These are phyloP conservation scores for Scleroderma citrinum DNA, from an alignment of 768 basidiomycete genomes.

Conservation along the genomic window DNA sequence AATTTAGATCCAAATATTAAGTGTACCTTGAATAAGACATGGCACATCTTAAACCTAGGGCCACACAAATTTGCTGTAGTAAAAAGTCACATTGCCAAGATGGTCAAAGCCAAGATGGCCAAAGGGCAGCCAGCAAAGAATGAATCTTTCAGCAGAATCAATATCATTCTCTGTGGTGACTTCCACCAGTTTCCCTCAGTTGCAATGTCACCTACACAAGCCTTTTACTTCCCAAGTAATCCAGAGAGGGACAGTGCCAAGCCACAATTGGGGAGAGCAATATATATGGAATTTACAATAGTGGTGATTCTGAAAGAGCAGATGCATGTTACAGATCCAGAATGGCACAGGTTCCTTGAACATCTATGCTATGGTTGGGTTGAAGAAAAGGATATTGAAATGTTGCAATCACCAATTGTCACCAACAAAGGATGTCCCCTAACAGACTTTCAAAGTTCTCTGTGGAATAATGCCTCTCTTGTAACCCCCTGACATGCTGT, in stretches of 20 bases:
- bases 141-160: no score
- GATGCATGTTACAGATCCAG: slow-evolving; percentile 23
- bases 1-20: no score
- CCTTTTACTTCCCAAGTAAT: slow-evolving; percentile 7
- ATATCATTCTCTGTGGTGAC: slow-evolving; percentile 8
- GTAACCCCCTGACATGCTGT: slow-evolving; percentile 29
- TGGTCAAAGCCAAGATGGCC: no score
- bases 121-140: no score
- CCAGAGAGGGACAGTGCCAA: neutral
- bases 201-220: slow-evolving; percentile 3
- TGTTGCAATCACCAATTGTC: no score
- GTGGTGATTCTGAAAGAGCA: slow-evolving; percentile 33
- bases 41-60: no score
- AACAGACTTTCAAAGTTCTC: slow-evolving; percentile 18
- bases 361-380: no score
- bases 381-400: no score
- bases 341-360: slow-evolving; percentile 16
- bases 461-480: slow-evolving; percentile 20
- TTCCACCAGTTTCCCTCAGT: slow-evolving; percentile 31
- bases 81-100: no score
- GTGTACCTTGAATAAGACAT: no score
- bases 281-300: slow-evolving; percentile 24
- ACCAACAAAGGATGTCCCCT: no score
- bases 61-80: no score
- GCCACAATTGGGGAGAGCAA: slow-evolving; percentile 9